A percentile compares a stretch with the other conserved stretches of the same genome.
phyloP scores from a whole-genome alignment of 768 basidiomycete species.

The Boletus insuetus region DNA sequence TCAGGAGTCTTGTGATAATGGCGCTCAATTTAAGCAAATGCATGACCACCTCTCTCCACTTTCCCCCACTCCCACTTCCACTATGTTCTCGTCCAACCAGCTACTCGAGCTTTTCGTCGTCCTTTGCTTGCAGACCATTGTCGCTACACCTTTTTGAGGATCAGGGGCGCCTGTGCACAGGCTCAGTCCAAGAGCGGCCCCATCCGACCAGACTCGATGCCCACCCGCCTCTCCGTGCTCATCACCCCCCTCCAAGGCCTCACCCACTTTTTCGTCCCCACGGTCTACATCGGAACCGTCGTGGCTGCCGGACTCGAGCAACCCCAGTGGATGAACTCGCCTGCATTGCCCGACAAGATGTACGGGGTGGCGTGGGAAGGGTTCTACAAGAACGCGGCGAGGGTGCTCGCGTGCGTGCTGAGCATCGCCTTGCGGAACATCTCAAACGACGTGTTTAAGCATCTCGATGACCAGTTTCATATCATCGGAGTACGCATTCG shows the following conservation, averaged over 20 bases:
- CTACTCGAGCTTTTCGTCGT: background rate
- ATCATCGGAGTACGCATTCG: background rate
- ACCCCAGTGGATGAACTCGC: background rate
- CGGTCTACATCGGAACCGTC: background rate
- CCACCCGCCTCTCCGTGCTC: background rate
- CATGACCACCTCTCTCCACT: too few species aligned
- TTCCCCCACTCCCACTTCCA: background rate
- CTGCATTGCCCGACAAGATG: background rate
- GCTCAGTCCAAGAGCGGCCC: background rate
- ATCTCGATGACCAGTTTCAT: slow-evolving; percentile 7
- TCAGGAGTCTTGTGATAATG: too few species aligned
- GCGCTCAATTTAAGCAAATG: too few species aligned
- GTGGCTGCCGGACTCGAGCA: background rate
- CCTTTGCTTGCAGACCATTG: background rate
- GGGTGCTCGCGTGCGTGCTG: background rate
- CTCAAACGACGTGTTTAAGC: background rate
- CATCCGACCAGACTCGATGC: background rate
- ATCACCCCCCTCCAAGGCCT: background rate
- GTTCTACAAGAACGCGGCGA: background rate
- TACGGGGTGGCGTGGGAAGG: background rate
- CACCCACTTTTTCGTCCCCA: background rate
- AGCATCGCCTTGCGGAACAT: background rate
- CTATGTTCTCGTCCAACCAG: slow-evolving; percentile 1
- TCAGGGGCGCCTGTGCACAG: background rate
- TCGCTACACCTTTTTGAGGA: background rate